Conservation (phyloP, 1,139 yeast species). For the Magnusiomyces paraingens region DNA sequence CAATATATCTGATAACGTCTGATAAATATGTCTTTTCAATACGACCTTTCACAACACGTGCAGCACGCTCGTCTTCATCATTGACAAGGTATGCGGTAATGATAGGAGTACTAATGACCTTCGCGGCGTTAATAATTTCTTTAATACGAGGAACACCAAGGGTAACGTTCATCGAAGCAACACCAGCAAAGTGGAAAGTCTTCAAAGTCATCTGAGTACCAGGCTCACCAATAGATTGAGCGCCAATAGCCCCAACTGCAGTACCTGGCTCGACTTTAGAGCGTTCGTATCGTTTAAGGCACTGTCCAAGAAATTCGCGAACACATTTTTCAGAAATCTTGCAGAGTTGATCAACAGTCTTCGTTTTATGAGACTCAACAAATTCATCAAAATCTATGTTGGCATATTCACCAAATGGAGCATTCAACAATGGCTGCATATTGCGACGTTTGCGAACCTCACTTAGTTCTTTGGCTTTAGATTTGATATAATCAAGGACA, state of each 20-base stretch:
- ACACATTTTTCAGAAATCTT: constrained; percentile 62
- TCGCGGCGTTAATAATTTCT: constrained; percentile 96
- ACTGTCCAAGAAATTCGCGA: constrained; percentile 62
- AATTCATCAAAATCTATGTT: constrained; percentile 44
- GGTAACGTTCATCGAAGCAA: constrained; percentile 97
- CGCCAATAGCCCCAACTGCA: constrained; percentile 99
- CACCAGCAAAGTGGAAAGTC: constrained; percentile 99
- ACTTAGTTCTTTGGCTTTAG: constrained; percentile 54
- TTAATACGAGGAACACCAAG: constrained; percentile 99
- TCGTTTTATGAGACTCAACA: constrained; percentile 31
- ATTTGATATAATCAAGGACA: constrained; percentile 52
- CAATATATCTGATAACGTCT: constrained; percentile 83
- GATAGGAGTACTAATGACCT: constrained; percentile 91
- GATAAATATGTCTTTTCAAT: constrained; percentile 84
- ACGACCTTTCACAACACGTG: constrained; percentile 96
- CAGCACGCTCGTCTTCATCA: constrained; percentile 93
- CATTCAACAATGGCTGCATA: constrained; percentile 40
- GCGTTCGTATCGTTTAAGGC: constrained; percentile 74
- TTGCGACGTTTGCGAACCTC: constrained; percentile 51
- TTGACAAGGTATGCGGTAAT: constrained; percentile 91
- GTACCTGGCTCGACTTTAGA: constrained; percentile 99
- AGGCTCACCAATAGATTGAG: constrained; percentile 98
- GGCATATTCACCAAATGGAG: constrained; percentile 38
- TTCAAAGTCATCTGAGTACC: constrained; percentile 99
- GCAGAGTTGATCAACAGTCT: constrained; percentile 64